phyloP scores from a whole-genome alignment of 2,329 filamentous ascomycete species.

The Colletotrichum sp. region DNA sequence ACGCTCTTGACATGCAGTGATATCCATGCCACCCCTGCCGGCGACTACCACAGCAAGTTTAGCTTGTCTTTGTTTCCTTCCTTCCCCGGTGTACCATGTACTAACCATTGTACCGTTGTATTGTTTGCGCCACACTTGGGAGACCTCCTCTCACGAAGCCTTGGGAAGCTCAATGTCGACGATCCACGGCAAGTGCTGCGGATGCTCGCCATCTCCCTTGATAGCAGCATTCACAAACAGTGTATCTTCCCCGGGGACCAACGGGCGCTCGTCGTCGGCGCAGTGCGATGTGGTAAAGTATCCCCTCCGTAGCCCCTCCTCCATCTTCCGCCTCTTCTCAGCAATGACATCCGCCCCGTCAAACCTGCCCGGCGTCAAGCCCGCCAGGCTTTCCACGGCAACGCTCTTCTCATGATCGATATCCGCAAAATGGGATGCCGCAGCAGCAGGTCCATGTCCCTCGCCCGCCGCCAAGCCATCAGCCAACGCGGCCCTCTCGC shows the following conservation, averaged over 20 bases:
- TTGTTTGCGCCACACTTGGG: not conserved
- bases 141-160: not conserved
- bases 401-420: slow-evolving; percentile 50
- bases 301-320: slow-evolving; percentile 31
- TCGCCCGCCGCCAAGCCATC: not conserved
- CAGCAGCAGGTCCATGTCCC: slow-evolving; percentile 16
- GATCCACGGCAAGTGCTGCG: not conserved
- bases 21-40: not conserved
- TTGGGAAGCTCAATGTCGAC: not conserved
- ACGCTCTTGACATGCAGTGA: not conserved
- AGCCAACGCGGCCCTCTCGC: not conserved
- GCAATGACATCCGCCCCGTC: not conserved
- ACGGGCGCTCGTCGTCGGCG: slow-evolving; percentile 26
- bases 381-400: not conserved
- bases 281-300: slow-evolving; percentile 27
- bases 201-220: slow-evolving; percentile 50
- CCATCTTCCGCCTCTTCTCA: not conserved
- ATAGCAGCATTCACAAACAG: slow-evolving; percentile 63
- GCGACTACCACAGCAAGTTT: not conserved
- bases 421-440: slow-evolving; percentile 47
- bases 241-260: slow-evolving; percentile 46
- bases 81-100: not conserved
- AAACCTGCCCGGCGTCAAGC: not conserved
- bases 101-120: not conserved
- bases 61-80: not conserved